Evolutionary conservation across 306 rosid species (phyloP).

Genomic region (Quillaja saponaria): DNA sequence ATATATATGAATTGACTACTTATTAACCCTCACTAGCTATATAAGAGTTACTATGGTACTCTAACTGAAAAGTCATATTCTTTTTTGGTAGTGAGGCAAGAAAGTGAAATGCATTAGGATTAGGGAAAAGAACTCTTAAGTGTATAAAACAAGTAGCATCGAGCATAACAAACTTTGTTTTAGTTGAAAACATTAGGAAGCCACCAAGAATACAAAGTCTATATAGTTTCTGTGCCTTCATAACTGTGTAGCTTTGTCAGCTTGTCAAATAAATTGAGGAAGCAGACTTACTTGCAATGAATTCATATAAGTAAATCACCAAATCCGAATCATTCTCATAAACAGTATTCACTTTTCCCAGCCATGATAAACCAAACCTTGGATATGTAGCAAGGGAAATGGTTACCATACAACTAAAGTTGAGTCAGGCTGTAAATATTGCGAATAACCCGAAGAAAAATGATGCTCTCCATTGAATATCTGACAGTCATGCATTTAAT

Average conservation of each 20-base stretch:
- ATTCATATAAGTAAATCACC: slow-evolving; percentile 67
- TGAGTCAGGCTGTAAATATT: background rate
- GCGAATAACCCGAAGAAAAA: background rate
- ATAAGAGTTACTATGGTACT: background rate
- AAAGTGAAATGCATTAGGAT: background rate
- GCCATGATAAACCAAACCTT: slow-evolving; percentile 66
- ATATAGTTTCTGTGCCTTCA: background rate
- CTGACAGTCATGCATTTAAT: background rate
- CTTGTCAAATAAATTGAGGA: too few species aligned
- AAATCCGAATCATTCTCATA: slow-evolving; percentile 75
- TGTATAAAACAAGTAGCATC: slow-evolving; percentile 6
- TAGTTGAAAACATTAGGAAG: too few species aligned
- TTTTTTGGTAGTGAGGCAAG: background rate
- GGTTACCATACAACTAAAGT: background rate
- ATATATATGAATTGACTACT: background rate
- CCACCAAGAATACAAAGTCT: too few species aligned
- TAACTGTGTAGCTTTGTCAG: background rate
- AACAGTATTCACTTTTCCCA: slow-evolving; percentile 61
- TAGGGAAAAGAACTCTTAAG: slow-evolving; percentile 9
- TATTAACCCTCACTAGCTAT: slow-evolving; percentile 5
- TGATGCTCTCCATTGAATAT: background rate
- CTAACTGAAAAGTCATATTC: background rate
- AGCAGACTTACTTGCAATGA: slow-evolving; percentile 61
- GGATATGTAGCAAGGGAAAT: slow-evolving; percentile 55
- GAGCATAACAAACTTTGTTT: background rate